Percentiles rank a stretch among this genome's conserved stretches.
These are phyloP conservation scores for Castanea crenata DNA, from an alignment of 306 rosid species.

Conservation along the genomic window DNA sequence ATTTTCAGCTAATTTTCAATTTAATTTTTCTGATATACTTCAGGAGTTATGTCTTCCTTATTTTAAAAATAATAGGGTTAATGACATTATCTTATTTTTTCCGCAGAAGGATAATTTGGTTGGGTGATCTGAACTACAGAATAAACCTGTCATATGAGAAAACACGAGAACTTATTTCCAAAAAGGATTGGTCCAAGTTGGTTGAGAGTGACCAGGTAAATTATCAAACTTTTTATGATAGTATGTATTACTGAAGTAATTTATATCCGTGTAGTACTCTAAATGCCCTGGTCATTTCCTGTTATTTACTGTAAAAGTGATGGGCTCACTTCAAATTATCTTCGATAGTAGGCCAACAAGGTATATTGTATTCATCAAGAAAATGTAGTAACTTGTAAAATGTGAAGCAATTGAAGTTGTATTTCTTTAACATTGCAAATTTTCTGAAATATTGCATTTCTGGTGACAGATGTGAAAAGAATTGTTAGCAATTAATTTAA, in stretches of 20 bases:
- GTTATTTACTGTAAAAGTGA: not conserved
- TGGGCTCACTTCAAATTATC: not conserved
- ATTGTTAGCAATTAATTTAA: not conserved
- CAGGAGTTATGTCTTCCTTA: not conserved
- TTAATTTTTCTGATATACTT: not conserved
- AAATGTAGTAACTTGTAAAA: not conserved
- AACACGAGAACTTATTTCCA: constrained; percentile 67
- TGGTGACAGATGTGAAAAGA: not conserved
- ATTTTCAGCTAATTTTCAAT: not conserved
- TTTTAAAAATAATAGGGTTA: not conserved
- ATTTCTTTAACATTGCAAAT: not conserved
- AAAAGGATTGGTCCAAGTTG: constrained; percentile 68
- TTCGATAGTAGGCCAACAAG: not conserved
- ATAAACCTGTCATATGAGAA: constrained; percentile 68
- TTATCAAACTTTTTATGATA: constrained; percentile 4
- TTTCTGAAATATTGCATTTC: not conserved
- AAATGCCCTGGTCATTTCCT: not conserved
- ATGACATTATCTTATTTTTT: constrained; percentile 19
- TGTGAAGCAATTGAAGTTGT: not conserved
- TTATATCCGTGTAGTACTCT: not conserved
- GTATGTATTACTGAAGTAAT: not conserved
- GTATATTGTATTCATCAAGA: not conserved
- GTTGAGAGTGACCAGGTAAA: constrained; percentile 82
- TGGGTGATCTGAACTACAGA: constrained; percentile 93
- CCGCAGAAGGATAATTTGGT: constrained; percentile 86